Evolutionary conservation across 179 eudicot species (phyloP), one percentile per base, ranked within the genome.

Genomic region (Drosera spatulata): DNA sequence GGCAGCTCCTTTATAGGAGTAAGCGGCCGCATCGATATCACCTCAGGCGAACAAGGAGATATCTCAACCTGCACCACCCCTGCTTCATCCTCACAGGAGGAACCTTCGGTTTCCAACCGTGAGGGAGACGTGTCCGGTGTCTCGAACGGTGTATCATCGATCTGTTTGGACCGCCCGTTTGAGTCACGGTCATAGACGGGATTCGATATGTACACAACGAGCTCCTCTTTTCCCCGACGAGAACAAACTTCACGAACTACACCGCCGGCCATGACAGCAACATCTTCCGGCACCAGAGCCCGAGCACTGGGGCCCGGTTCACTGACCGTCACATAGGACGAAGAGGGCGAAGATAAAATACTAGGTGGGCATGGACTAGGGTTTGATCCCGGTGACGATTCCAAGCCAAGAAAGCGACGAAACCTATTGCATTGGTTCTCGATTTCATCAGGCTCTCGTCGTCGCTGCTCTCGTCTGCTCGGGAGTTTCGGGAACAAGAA

Each of bases 41-140:
- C 10, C 7, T 42, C 22, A 4, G 40, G 41, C 43, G 74, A 66
- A 0, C 63, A 51, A 14, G 71, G 47, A 45, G 62, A 57, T 9
- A 56, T 53, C 2, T 55, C 2, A 45, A 55, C 12, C 7, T 39
- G 37, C 6, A 46, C 53, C 48, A 7, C 11, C 57, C 53, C 43
- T 2, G 39, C 56, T 65, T 73, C 39, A 13, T 66, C 79, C 38
- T 54, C 72, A 3, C 68, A 76, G n/a, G 75, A 70, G 2, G 61
- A 66, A 5, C 58, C 68, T 5, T 41, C 60, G 0, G 22, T 10
- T 38, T 68, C 84, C 58, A 80, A 41, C 7, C 75, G 74, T 0
- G 97, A 84, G 12, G 93, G 97, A 10, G 95, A 90, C 41, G 82
- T 69, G 9, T 75, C 87, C 2, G 95, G 95, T 2, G 95, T 90